Conservation (phyloP, 1,284 basidiomycete genomes). For the Puccinia triticina region DNA sequence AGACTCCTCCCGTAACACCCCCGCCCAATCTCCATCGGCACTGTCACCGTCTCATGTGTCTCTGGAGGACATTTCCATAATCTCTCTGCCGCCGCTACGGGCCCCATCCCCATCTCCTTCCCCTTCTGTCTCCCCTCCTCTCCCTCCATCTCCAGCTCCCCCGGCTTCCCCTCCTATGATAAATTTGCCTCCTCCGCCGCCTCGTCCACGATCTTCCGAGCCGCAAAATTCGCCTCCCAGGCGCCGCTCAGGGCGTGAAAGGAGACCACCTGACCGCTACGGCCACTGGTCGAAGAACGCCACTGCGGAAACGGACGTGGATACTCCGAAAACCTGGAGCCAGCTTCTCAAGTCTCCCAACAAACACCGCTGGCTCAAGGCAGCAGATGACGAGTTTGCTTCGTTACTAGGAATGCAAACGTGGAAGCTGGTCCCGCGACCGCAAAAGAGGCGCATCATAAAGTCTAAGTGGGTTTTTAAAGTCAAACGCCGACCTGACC, state of each 20-base stretch:
- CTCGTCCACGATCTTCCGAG: not conserved
- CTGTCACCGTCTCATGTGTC: not conserved
- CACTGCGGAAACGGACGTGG: not conserved
- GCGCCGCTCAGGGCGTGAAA: not conserved
- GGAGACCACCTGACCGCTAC: not conserved
- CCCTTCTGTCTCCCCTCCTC: not conserved
- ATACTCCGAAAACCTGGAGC: no score
- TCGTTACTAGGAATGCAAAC: no score
- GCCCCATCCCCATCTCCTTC: not conserved
- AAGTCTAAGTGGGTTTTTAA: conserved; percentile 17
- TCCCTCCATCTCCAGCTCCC: no score
- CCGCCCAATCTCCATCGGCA: not conserved
- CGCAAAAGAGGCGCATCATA: not conserved
- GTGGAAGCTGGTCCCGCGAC: not conserved
- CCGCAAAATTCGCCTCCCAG: conserved; percentile 2
- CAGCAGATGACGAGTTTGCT: no score
- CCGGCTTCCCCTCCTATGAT: no score
- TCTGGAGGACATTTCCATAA: not conserved
- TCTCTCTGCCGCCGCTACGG: not conserved
- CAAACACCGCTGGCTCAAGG: not conserved
- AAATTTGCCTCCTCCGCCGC: no score
- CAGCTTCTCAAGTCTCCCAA: no score
- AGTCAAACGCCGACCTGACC: not conserved
- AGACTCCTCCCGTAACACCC: not conserved
- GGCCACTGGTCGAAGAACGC: not conserved